Evolutionary conservation across 495 filamentous ascomycete species (phyloP).

Genomic region (Talaromyces borbonicus): DNA sequence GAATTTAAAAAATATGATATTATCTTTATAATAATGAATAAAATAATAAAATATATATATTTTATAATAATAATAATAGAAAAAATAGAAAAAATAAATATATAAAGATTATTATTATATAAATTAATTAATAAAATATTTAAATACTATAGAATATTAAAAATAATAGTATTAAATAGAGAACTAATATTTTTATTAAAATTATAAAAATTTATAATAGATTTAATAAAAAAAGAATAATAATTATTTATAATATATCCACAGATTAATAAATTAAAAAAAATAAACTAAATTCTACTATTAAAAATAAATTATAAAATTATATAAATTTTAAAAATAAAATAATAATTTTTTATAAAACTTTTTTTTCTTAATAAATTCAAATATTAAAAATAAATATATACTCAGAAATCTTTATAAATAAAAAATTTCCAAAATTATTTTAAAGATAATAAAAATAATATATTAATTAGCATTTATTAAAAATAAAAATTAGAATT

Average conservation of each 20-base stretch:
- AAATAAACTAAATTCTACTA: too few species aligned
- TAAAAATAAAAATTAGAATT: too few species aligned
- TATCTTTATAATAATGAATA: neutral
- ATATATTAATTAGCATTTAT: too few species aligned
- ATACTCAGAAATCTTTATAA: too few species aligned
- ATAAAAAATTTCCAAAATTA: too few species aligned
- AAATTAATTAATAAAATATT: neutral
- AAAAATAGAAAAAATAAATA: neutral
- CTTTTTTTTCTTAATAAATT: too few species aligned
- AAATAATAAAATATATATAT: neutral
- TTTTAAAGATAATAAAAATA: neutral
- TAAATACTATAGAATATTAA: neutral
- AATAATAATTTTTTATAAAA: too few species aligned
- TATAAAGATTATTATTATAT: too few species aligned
- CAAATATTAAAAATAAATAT: too few species aligned
- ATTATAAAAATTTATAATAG: too few species aligned
- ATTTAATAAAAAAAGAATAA: neutral
- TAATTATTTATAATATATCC: conserved; percentile 8
- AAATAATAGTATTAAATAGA: neutral
- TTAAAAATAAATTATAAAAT: too few species aligned
- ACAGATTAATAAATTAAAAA: conserved; percentile 20
- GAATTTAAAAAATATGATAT: neutral
- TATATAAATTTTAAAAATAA: too few species aligned
- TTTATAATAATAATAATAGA: neutral
- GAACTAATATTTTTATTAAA: neutral